A percentile compares a stretch with the other conserved stretches of the same genome.
Conservation (phyloP, 352 stramenopile genomes). For the Globisporangium paroecandrum region DNA sequence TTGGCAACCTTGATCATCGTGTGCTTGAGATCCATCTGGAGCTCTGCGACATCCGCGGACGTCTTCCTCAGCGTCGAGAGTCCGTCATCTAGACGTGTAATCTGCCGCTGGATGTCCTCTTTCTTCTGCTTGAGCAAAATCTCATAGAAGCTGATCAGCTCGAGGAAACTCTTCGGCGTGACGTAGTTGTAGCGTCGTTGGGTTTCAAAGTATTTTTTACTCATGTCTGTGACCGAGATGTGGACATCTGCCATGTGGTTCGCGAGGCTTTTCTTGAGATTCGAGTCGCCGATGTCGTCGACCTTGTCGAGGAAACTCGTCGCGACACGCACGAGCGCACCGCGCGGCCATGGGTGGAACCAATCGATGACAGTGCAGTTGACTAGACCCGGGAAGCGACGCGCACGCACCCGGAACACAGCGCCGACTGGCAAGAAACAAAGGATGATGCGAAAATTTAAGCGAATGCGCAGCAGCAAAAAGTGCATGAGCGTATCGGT, state of each 20-base stretch:
- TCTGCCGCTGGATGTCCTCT: conserved; percentile 92
- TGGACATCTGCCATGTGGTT: conserved; percentile 98
- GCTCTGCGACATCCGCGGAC: conserved; percentile 93
- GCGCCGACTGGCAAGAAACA: conserved; percentile 97
- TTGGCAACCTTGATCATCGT: conserved; percentile 95
- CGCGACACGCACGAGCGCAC: conserved; percentile 96
- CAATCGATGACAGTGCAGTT: conserved; percentile 98
- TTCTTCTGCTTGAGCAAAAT: conserved; percentile 95
- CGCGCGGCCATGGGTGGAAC: conserved; percentile 97
- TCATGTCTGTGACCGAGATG: conserved; percentile 95
- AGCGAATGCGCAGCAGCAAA: conserved; percentile 92
- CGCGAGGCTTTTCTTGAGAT: conserved; percentile 89
- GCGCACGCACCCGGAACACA: conserved; percentile 94
- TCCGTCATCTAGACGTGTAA: conserved; percentile 95
- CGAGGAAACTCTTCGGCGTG: conserved; percentile 97
- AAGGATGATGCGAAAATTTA: conserved; percentile 96
- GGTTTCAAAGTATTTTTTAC: conserved; percentile 93
- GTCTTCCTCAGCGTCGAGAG: conserved; percentile 96
- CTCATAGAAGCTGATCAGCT: conserved; percentile 98
- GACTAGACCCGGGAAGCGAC: conserved; percentile 95
- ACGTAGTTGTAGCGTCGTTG: conserved; percentile 98
- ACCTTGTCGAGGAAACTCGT: conserved; percentile 95
- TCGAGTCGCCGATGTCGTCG: conserved; percentile 81
- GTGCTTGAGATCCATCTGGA: conserved; percentile 94
- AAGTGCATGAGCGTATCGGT: conserved; percentile 95